A percentile compares a stretch with the other conserved stretches of the same genome.
Evolutionary conservation across 2,329 filamentous ascomycete genomes (phyloP).

Genomic region (Xylaria sp.): DNA sequence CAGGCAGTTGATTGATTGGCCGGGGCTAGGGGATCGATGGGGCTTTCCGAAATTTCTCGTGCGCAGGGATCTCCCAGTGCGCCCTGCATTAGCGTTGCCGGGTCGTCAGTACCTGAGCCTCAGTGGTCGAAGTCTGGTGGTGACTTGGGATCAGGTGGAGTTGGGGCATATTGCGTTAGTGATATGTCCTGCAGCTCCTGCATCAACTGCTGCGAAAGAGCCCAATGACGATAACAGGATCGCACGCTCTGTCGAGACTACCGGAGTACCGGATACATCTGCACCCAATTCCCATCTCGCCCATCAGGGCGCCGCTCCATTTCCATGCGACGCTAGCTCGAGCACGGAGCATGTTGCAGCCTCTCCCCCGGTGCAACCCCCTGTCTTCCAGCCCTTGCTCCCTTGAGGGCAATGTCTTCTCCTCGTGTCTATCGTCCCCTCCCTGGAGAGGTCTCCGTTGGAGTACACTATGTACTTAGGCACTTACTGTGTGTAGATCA

Average conservation of each 20-base stretch:
- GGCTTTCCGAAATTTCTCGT: conserved; percentile 43
- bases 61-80: conserved; percentile 34
- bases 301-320: conserved; percentile 19
- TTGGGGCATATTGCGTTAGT: conserved; percentile 16
- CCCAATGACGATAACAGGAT: conserved; percentile 21
- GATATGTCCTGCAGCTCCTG: conserved; percentile 23
- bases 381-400: conserved; percentile 6
- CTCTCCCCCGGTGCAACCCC: conserved; percentile 26
- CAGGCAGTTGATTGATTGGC: conserved; percentile 36
- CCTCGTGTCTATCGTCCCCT: background rate
- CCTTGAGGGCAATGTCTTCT: background rate
- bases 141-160: conserved; percentile 10
- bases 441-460: conserved; percentile 6
- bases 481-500: no score
- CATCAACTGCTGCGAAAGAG: conserved; percentile 6
- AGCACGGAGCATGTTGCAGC: conserved; percentile 31
- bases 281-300: conserved; percentile 18
- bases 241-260: background rate
- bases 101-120: conserved; percentile 18
- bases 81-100: conserved; percentile 42
- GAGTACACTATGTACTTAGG: background rate
- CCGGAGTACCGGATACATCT: conserved; percentile 20
- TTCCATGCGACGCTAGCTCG: conserved; percentile 31
- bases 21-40: conserved; percentile 35
- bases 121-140: conserved; percentile 8